phyloP scores from a whole-genome alignment of 2,329 filamentous ascomycete species.

The Penicillium thymicola region DNA sequence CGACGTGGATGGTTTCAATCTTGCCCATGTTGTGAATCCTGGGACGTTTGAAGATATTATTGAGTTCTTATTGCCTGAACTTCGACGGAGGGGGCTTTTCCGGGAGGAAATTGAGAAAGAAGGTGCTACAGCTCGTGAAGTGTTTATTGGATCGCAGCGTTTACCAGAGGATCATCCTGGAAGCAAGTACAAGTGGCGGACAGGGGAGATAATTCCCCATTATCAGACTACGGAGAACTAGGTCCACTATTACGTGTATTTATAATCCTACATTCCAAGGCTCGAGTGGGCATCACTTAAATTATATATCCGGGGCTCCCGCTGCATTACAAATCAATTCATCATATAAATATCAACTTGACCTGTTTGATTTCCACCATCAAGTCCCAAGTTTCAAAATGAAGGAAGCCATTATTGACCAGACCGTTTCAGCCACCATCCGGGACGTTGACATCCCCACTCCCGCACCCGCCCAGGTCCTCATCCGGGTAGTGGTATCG shows the following conservation, averaged over 20 bases:
- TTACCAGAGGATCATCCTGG: conserved; percentile 7
- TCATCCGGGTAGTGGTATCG: conserved; percentile 42
- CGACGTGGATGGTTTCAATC: conserved; percentile 24
- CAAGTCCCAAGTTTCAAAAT: conserved; percentile 21
- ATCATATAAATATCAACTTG: background rate
- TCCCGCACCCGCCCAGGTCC: conserved; percentile 35
- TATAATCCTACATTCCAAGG: no score
- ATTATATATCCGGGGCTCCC: background rate
- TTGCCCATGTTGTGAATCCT: conserved; percentile 19
- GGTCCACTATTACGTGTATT: background rate
- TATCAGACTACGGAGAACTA: background rate
- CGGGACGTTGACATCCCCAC: conserved; percentile 44
- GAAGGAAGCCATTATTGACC: conserved; percentile 42
- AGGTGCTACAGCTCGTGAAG: conserved; percentile 5
- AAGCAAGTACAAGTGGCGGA: conserved; percentile 6
- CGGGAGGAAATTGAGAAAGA: background rate
- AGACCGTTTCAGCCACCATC: conserved; percentile 35
- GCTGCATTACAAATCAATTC: background rate
- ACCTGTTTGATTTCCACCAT: background rate
- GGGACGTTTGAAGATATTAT: conserved; percentile 24
- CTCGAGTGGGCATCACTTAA: background rate
- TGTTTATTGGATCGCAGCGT: conserved; percentile 1
- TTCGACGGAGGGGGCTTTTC: background rate
- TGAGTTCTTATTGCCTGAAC: conserved; percentile 21
- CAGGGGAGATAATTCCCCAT: background rate